Evolutionary conservation across 108 stramenopile species (phyloP).

Genomic region (Licmophora abbreviata): DNA sequence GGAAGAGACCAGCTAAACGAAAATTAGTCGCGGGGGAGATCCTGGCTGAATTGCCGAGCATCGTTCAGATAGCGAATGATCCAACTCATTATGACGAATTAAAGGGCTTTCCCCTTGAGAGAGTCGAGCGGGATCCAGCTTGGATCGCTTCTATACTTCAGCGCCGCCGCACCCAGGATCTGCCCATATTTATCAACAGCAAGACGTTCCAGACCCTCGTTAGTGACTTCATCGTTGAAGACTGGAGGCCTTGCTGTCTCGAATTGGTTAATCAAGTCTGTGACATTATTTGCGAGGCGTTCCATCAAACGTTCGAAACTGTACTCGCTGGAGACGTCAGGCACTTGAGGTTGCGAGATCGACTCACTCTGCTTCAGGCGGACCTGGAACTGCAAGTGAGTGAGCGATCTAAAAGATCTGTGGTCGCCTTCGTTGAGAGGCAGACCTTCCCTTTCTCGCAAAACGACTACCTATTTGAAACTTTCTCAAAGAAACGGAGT

Average conservation of each 20-base stretch:
- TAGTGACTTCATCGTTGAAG: slow-evolving; percentile 45
- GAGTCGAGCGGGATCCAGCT: slow-evolving; percentile 41
- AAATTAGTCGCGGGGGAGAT: too few species aligned
- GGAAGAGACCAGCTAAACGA: too few species aligned
- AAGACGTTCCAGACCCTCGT: slow-evolving; percentile 55
- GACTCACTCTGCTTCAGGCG: slow-evolving; percentile 13
- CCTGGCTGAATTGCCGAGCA: too few species aligned
- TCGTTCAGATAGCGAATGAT: slow-evolving; percentile 23
- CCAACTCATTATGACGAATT: slow-evolving; percentile 35
- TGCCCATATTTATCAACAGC: slow-evolving; percentile 58
- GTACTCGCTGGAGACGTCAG: too few species aligned
- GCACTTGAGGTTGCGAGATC: background rate
- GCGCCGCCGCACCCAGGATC: slow-evolving; percentile 45
- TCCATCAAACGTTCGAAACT: slow-evolving; percentile 1
- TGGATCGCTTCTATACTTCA: slow-evolving; percentile 47
- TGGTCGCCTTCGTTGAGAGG: slow-evolving; percentile 29
- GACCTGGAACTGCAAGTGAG: slow-evolving; percentile 14
- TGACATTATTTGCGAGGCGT: slow-evolving; percentile 6
- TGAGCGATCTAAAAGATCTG: slow-evolving; percentile 22
- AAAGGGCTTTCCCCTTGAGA: slow-evolving; percentile 24
- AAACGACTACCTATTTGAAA: slow-evolving; percentile 47
- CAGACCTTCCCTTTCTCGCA: slow-evolving; percentile 56
- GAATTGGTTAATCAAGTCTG: slow-evolving; percentile 23
- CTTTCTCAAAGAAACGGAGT: slow-evolving; percentile 35
- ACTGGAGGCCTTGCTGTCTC: slow-evolving; percentile 45